A percentile compares a stretch with the other conserved stretches of the same genome.
Conservation (phyloP, 192 early-diverging fungal species). For the Geranomyces michiganensis region DNA sequence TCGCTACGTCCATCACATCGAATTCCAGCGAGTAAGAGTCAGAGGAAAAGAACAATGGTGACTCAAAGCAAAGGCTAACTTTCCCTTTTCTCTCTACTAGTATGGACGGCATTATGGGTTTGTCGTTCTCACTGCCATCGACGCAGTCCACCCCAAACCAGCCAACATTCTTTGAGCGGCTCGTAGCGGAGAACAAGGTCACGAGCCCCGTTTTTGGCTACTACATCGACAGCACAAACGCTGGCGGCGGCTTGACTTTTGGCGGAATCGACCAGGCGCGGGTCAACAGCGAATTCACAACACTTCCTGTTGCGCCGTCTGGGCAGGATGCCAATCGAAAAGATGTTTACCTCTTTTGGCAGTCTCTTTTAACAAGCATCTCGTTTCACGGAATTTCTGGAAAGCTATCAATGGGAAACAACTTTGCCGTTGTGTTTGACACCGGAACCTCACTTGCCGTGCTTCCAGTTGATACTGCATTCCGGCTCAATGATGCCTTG, state of each 20-base stretch:
- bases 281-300: constrained; percentile 24
- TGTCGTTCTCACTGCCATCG: constrained; percentile 30
- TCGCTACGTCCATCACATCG: constrained; percentile 23
- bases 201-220: constrained; percentile 38
- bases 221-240: constrained; percentile 36
- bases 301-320: constrained; percentile 25
- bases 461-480: constrained; percentile 23
- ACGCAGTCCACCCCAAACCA: no score
- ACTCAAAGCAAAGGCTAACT: neutral
- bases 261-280: constrained; percentile 46
- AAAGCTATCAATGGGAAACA: neutral
- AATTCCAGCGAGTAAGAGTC: neutral
- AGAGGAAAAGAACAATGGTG: neutral
- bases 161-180: constrained; percentile 22
- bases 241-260: constrained; percentile 32
- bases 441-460: constrained; percentile 44
- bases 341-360: constrained; percentile 21
- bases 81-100: neutral
- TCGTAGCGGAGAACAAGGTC: constrained; percentile 24
- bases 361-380: constrained; percentile 15
- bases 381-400: constrained; percentile 5
- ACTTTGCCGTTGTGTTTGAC: constrained; percentile 38
- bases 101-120: constrained; percentile 47
- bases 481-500: constrained; percentile 14
- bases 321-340: constrained; percentile 9